Conservation (phyloP, 148 eudicot genomes). For the Bassia scoparia region DNA sequence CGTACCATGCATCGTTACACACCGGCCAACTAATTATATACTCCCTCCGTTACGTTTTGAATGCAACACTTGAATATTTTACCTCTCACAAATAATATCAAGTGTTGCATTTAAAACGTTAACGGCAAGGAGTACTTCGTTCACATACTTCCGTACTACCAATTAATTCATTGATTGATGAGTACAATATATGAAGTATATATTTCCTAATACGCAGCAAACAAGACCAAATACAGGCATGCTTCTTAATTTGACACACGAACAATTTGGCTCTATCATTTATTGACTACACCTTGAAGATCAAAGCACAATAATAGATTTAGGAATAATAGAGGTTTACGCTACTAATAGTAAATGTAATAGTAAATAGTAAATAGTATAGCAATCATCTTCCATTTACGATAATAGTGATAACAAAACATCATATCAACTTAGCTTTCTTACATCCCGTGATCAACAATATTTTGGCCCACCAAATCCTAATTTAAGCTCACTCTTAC, state of each 20-base stretch:
- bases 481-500: conserved; percentile 6
- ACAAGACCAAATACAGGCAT: conserved; percentile 8
- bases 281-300: conserved; percentile 12
- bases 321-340: background rate
- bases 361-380: background rate
- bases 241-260: conserved; percentile 16
- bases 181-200: too few relatives aligned
- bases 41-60: too few relatives aligned
- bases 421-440: conserved; percentile 23
- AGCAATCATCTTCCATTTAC: background rate
- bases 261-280: conserved; percentile 15
- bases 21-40: too few relatives aligned
- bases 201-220: too few relatives aligned
- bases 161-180: too few relatives aligned
- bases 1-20: too few relatives aligned
- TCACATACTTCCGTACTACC: too few relatives aligned
- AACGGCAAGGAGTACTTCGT: too few relatives aligned
- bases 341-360: background rate
- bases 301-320: background rate
- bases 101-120: too few relatives aligned
- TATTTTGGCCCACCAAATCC: conserved; percentile 17
- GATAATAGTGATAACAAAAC: conserved; percentile 13
- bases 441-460: conserved; percentile 14
- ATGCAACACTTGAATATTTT: too few relatives aligned
- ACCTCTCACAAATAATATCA: too few relatives aligned